Evolutionary conservation across 129 eudicot species (phyloP).

Genomic region (Smallanthus sonchifolius): DNA sequence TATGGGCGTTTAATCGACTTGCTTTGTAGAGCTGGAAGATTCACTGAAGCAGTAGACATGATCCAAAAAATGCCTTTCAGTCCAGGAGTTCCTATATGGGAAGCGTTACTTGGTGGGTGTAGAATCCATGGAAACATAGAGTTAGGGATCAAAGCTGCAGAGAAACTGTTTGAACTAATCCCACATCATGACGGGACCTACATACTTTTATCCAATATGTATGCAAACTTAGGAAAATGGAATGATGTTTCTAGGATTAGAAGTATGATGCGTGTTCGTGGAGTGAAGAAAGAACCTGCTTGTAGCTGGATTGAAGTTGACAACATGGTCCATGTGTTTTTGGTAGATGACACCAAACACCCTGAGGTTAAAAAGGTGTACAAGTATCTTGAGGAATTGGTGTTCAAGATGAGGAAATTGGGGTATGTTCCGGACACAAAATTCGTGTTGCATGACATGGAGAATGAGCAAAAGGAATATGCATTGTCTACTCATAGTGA

Average conservation of each 20-base stretch:
- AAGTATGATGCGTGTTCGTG: slow-evolving; percentile 75
- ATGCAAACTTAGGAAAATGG: slow-evolving; percentile 63
- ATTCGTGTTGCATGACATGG: slow-evolving; percentile 27
- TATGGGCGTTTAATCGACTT: slow-evolving; percentile 74
- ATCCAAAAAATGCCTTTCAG: slow-evolving; percentile 59
- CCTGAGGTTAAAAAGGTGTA: slow-evolving; percentile 67
- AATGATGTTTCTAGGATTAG: slow-evolving; percentile 56
- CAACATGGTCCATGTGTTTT: slow-evolving; percentile 72
- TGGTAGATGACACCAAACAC: slow-evolving; percentile 73
- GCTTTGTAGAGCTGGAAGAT: slow-evolving; percentile 71
- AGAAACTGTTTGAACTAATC: slow-evolving; percentile 47
- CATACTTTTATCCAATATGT: slow-evolving; percentile 70
- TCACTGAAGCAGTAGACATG: slow-evolving; percentile 52
- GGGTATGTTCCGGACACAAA: slow-evolving; percentile 28
- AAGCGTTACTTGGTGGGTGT: slow-evolving; percentile 79
- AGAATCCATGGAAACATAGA: slow-evolving; percentile 68
- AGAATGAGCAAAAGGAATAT: slow-evolving; percentile 66
- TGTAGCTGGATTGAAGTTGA: slow-evolving; percentile 95
- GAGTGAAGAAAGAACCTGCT: slow-evolving; percentile 91
- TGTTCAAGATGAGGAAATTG: slow-evolving; percentile 42
- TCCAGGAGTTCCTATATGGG: slow-evolving; percentile 73
- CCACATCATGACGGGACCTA: slow-evolving; percentile 87
- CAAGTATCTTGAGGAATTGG: slow-evolving; percentile 53
- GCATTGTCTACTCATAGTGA: slow-evolving; percentile 85
- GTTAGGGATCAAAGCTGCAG: slow-evolving; percentile 67